Percentiles rank a stretch among this genome's conserved stretches.
These are phyloP conservation scores for Penicillium italicum DNA, from an alignment of 2,329 filamentous ascomycete genomes.

Conservation along the genomic window DNA sequence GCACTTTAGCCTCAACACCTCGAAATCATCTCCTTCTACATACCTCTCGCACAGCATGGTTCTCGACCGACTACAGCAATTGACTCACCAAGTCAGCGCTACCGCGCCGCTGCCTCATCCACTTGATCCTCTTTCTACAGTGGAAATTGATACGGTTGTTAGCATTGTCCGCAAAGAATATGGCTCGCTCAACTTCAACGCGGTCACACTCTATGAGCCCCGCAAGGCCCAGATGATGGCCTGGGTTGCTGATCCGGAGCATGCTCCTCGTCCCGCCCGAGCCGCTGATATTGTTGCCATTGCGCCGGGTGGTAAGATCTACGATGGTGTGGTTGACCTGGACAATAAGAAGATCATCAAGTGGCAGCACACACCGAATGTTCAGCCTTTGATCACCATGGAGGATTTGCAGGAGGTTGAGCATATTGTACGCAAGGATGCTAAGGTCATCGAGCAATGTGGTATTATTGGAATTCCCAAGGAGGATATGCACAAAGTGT, in stretches of 20 bases:
- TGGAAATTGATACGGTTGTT: slow-evolving; percentile 71
- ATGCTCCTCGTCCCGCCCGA: slow-evolving; percentile 61
- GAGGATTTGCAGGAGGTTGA: slow-evolving; percentile 84
- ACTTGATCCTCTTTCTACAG: slow-evolving; percentile 69
- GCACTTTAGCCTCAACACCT: not conserved
- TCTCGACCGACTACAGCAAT: slow-evolving; percentile 61
- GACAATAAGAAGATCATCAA: slow-evolving; percentile 61
- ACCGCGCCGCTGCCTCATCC: slow-evolving; percentile 60
- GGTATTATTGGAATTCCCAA: slow-evolving; percentile 73
- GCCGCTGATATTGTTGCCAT: slow-evolving; percentile 82
- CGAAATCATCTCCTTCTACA: not conserved
- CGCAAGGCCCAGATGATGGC: slow-evolving; percentile 78
- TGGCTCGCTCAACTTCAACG: slow-evolving; percentile 75
- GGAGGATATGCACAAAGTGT: slow-evolving; percentile 90
- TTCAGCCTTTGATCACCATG: slow-evolving; percentile 88
- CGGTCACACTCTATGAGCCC: slow-evolving; percentile 78
- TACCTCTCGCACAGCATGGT: slow-evolving; percentile 45
- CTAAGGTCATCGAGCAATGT: slow-evolving; percentile 88
- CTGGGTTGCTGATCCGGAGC: slow-evolving; percentile 67
- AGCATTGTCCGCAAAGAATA: slow-evolving; percentile 66
- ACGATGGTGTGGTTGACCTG: slow-evolving; percentile 76
- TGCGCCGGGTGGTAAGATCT: slow-evolving; percentile 72
- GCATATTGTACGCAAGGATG: slow-evolving; percentile 68
- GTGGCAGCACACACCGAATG: slow-evolving; percentile 72
- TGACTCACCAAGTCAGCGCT: slow-evolving; percentile 60